Evolutionary conservation across 2,329 filamentous ascomycete species (phyloP).

Genomic region (Chrysoporthe deuterocubensis): DNA sequence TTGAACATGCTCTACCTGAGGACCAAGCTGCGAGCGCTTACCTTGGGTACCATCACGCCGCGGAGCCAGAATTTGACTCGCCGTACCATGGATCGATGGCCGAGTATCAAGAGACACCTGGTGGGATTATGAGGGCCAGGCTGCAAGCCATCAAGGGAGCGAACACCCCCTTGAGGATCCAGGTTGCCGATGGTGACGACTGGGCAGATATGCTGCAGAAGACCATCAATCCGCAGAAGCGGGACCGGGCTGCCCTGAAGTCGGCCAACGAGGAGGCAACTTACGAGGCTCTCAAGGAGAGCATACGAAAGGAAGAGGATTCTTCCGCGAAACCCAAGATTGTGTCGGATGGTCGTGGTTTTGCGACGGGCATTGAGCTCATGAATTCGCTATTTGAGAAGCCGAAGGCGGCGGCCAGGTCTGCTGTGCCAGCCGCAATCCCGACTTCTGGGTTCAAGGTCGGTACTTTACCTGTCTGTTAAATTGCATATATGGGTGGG

Average conservation of each 20-base stretch:
- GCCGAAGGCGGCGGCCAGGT: conserved; percentile 62
- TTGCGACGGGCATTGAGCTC: conserved; percentile 88
- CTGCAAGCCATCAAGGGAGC: conserved; percentile 67
- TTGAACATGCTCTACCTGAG: conserved; percentile 76
- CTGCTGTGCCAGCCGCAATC: conserved; percentile 51
- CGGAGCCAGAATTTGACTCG: conserved; percentile 67
- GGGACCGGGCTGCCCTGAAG: conserved; percentile 76
- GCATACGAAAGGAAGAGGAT: conserved; percentile 37
- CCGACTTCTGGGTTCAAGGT: conserved; percentile 81
- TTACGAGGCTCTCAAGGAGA: conserved; percentile 47
- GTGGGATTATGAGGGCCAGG: conserved; percentile 65
- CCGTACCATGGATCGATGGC: conserved; percentile 54
- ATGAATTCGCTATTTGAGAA: conserved; percentile 93
- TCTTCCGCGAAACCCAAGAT: conserved; percentile 39
- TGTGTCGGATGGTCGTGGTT: conserved; percentile 62
- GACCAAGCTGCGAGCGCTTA: conserved; percentile 78
- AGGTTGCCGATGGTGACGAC: conserved; percentile 73
- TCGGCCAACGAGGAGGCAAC: conserved; percentile 64
- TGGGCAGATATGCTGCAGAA: conserved; percentile 95
- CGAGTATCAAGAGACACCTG: conserved; percentile 57
- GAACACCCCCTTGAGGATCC: conserved; percentile 60
- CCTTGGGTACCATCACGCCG: conserved; percentile 73
- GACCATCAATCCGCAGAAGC: conserved; percentile 92
- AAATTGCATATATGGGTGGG: conserved; percentile 38
- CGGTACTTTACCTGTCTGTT: conserved; percentile 61